phyloP scores from a whole-genome alignment of 129 eudicot genomes.

The Arctium lappa region DNA sequence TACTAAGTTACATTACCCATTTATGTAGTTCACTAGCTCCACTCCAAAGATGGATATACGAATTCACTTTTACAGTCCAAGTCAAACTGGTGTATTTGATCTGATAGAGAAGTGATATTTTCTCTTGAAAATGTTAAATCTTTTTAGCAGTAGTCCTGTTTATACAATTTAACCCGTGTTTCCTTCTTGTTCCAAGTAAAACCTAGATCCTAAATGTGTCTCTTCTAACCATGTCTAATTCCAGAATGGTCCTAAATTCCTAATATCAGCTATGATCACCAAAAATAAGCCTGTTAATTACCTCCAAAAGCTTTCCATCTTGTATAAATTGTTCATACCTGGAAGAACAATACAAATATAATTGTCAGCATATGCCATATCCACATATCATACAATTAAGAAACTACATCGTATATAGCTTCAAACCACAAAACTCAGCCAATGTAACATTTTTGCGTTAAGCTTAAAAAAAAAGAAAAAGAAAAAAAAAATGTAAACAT shows the following conservation, averaged over 20 bases:
- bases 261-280: background rate
- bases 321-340: conserved; percentile 83
- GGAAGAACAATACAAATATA: conserved; percentile 24
- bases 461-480: background rate
- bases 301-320: conserved; percentile 95
- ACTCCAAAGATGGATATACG: background rate
- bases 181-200: conserved; percentile 7
- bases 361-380: conserved; percentile 7
- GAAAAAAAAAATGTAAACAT: background rate
- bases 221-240: conserved; percentile 1
- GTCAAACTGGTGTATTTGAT: background rate
- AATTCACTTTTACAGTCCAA: background rate
- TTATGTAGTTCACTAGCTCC: background rate
- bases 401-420: background rate
- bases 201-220: background rate
- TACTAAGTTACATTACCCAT: background rate
- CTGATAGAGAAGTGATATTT: background rate
- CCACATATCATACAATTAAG: background rate
- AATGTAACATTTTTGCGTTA: background rate
- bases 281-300: conserved; percentile 21
- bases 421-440: background rate
- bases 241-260: background rate
- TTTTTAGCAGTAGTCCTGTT: background rate
- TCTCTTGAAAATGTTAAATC: background rate
- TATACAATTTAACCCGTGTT: background rate